Base-by-base conservation (phyloP, 2,329 filamentous ascomycete species). In the Triangularia verruculosa region DNA sequence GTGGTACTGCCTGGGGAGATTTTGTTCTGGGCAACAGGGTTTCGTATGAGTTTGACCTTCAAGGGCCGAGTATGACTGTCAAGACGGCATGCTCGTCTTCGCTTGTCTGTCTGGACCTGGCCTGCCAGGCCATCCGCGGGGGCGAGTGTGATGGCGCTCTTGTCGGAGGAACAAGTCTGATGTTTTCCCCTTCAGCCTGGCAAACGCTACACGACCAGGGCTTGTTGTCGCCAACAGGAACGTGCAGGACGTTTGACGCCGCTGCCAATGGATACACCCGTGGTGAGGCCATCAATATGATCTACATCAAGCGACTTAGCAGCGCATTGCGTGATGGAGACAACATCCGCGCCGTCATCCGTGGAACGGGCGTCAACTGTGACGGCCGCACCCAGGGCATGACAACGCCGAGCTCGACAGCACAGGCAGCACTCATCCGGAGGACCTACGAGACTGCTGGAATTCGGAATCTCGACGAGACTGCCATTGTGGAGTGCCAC, bases 181-280 rank as follows among this genome's bases (percentile, higher is more conserved):
- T 51, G 4, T 6, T 51, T 5, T 5, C 7, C 20, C 7, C 15
- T 11, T 5, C 27, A 28, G 27, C 27, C 9, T 28, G 27, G 27
- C 27, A 28, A 28, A 28, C 27, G 9, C 27, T 28, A 28, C 27
- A 28, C 27, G 34, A 43, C 3, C 34, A 43, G 20, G 51, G 51
- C 3, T 77, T 79, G 70, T 67, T 80, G 1, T 77, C 75, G 17
- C 74, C 75, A 1, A 70, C 74, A 1, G 75, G 76, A 0, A 72
- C 71, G 43, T 78, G 73, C 25, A 73, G 74, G 15, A 77, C 76
- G 67, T 83, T 79, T 71, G 82, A 84, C 64, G 69, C 71, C 0
- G 68, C 71, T 7, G 83, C 80, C 0, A 75, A 82, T 62, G 84
- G 83, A 0, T 86, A 85, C 65, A 81, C 77, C 1, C 75, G 77